Base-by-base conservation (phyloP, 2,329 filamentous ascomycete genomes). In the Intubia oerlemansii region DNA sequence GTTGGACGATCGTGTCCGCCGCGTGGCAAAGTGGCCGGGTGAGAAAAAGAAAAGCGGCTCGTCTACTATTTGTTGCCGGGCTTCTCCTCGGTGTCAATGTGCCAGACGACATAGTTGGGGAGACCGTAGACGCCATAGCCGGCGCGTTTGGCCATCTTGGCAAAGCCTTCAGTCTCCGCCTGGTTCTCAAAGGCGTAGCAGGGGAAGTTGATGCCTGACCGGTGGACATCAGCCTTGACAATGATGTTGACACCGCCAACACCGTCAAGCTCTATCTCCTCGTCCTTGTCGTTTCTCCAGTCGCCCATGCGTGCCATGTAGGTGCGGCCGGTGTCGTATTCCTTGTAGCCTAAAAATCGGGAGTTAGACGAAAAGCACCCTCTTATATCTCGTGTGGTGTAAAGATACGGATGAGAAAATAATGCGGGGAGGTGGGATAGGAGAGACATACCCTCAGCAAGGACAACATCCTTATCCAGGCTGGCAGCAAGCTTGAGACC, bases 101-200 rank as follows among this genome's bases (percentile, higher is more conserved):
- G 88, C 88, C 88, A 98, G 34, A 98, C 85, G 28, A 98, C 74
- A 48, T 98, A 98, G 50, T 98, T 98, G 24, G 85, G 88, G 32
- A 98, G 59, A 25, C 88, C 88, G 40, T 81, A 67, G 16, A 98
- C 88, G 44, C 80, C 65, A 48, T 93, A 95, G 25, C 88, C 88
- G 12, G 88, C 88, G 37, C 82, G 66, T 57, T 90, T 93, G 34
- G 88, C 88, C 88, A 98, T 98, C 51, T 90, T 92, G 21, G 88
- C 88, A 45, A 98, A 98, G 6, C 88, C 88, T 54, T 98, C 88
- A 5, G 88, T 98, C 53, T 98, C 88, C 38, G 88, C 88, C 56
- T 98, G 88, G 52, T 98, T 95, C 50, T 98, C 88, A 48, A 98
- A 98, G 4, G 88, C 66, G 45, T 98, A 98, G 47, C 71, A 73